Base-by-base conservation (phyloP, 805 yeast genomes). In the Lachancea nothofagi region DNA sequence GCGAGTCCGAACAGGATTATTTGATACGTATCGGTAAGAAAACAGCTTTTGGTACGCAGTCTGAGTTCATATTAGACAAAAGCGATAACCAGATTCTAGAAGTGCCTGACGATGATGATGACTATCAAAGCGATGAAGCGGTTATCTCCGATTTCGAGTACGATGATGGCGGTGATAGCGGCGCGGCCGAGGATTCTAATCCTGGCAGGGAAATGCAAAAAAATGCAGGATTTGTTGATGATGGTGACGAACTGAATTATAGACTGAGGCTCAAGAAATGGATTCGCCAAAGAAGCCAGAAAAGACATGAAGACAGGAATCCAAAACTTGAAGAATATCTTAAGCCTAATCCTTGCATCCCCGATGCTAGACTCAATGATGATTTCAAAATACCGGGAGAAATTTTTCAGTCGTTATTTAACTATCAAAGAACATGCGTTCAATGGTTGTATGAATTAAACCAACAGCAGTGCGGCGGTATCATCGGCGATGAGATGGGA, bases 401-500 rank as follows among this genome's bases (percentile, higher is more conserved):
- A 48, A 78, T 93, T 0, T 87, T 83, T 60, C 80, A 93, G 0
- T 73, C 87, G 4, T 64, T 93, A 10, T 93, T 93, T 54, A 95
- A 86, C 47, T 93, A 93, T 59, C 98, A 93, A 54, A 85, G 85
- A 53, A 93, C 97, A 0, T 87, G 97, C 46, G 97, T 93, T 1
- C 96, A 93, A 53, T 90, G 98, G 98, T 73, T 93, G 2, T 89
- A 94, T 81, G 98, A 93, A 55, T 67, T 93, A n/a, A 81, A 84
- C 53, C 71, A 78, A 15, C 97, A 93, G 59, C 78, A 76, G 36
- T 82, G 89, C 2, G 98, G 98, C 2, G 98, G 98, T 0, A 93
- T 93, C 17, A 73, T 93, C 29, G 97, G 97, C 19, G 98, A 93
- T 62, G 98, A 93, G 60, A 93, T 93, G 98, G 98, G 98, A 0